Percentiles rank a stretch among this genome's conserved stretches.
These are phyloP conservation scores for Pseudocercospora eumusae DNA, from an alignment of 2,329 filamentous ascomycete genomes.

Conservation along the genomic window DNA sequence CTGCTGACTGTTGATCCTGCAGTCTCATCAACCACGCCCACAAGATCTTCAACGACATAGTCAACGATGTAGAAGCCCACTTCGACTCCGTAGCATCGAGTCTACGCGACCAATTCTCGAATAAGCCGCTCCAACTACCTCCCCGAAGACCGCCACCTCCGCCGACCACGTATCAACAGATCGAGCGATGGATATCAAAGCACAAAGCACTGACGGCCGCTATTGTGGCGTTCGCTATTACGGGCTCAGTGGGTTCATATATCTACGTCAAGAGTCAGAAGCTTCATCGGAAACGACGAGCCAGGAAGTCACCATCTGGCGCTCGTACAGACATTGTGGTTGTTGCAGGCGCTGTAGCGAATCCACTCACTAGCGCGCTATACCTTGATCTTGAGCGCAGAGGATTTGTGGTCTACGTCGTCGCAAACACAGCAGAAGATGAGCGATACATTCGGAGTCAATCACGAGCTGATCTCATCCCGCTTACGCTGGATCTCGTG, in stretches of 20 bases:
- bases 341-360: slow-evolving; percentile 81
- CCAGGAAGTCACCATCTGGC: slow-evolving; percentile 76
- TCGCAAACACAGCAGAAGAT: slow-evolving; percentile 82
- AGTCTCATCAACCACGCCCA: slow-evolving; percentile 40
- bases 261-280: slow-evolving; percentile 55
- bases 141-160: slow-evolving; percentile 45
- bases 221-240: slow-evolving; percentile 69
- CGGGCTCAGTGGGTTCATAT: slow-evolving; percentile 51
- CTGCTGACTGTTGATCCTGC: neutral
- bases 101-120: slow-evolving; percentile 68
- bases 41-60: slow-evolving; percentile 57
- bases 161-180: slow-evolving; percentile 54
- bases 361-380: slow-evolving; percentile 80
- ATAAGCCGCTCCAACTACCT: slow-evolving; percentile 63
- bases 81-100: slow-evolving; percentile 73
- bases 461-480: slow-evolving; percentile 76
- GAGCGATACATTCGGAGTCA: slow-evolving; percentile 76
- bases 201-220: slow-evolving; percentile 75
- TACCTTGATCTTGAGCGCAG: slow-evolving; percentile 84
- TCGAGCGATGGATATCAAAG: slow-evolving; percentile 69
- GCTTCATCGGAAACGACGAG: slow-evolving; percentile 61
- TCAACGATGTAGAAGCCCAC: slow-evolving; percentile 76
- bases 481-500: slow-evolving; percentile 79
- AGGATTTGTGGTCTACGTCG: slow-evolving; percentile 90
- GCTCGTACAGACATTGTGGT: slow-evolving; percentile 84